Percentiles rank a stretch among this genome's conserved stretches.
Evolutionary conservation across 73 alveolate species (phyloP).

Genomic region (Stentor coeruleus): DNA sequence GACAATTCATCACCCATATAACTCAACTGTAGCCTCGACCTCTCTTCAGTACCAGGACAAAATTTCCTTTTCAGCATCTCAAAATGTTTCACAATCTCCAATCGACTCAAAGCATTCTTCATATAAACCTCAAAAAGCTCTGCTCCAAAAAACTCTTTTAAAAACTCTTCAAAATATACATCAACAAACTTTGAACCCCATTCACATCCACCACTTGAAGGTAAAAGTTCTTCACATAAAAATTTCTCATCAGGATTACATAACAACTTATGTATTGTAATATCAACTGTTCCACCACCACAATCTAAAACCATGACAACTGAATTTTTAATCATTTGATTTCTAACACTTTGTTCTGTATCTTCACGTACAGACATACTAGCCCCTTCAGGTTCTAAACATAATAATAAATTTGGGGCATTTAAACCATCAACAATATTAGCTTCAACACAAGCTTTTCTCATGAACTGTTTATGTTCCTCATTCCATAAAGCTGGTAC

Average conservation of each 20-base stretch:
- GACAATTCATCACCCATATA: constrained; percentile 93
- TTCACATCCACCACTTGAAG: constrained; percentile 98
- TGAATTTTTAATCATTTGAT: constrained; percentile 78
- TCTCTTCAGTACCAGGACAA: constrained; percentile 86
- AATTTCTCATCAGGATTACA: constrained; percentile 93
- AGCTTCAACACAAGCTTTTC: constrained; percentile 96
- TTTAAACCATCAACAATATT: constrained; percentile 82
- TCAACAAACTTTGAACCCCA: constrained; percentile 99
- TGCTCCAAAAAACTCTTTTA: constrained; percentile 88
- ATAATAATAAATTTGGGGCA: constrained; percentile 85
- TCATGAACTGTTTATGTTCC: constrained; percentile 95
- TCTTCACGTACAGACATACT: constrained; percentile 96
- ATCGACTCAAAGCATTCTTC: constrained; percentile 90
- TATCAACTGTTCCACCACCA: constrained; percentile 99
- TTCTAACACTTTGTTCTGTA: constrained; percentile 79
- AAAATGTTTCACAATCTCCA: constrained; percentile 93
- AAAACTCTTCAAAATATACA: constrained; percentile 89
- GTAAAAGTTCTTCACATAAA: constrained; percentile 93
- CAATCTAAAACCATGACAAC: constrained; percentile 95
- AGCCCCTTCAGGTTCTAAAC: constrained; percentile 99
- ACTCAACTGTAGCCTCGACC: constrained; percentile 86
- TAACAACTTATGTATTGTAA: constrained; percentile 88
- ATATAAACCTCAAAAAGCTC: constrained; percentile 71
- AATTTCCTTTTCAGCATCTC: constrained; percentile 95
- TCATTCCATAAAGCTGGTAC: constrained; percentile 99